These are phyloP conservation scores for Chalciporus pseudorubinellus DNA, from an alignment of 768 basidiomycete species.

Conservation along the genomic window DNA sequence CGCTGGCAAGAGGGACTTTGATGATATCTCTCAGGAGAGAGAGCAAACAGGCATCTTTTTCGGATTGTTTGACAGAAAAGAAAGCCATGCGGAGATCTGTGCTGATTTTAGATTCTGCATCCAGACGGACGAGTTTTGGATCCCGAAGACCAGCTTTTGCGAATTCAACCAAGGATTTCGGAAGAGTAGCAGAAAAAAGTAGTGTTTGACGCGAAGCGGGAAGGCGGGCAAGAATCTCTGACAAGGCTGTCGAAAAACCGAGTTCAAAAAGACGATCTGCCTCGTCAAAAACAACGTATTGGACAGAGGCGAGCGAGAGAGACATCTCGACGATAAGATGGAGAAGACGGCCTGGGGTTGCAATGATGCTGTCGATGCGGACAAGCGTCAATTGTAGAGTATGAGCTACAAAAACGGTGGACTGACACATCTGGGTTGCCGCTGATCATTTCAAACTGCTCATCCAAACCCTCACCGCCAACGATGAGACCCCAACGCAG, in stretches of 20 bases:
- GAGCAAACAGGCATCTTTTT: constrained; percentile 92
- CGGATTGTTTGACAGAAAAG: constrained; percentile 85
- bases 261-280: constrained; percentile 98
- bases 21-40: constrained; percentile 85
- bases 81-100: constrained; percentile 92
- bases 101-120: constrained; percentile 95
- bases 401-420: background rate
- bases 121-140: constrained; percentile 93
- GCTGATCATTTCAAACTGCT: constrained; percentile 94
- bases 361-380: constrained; percentile 70
- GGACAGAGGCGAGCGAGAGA: constrained; percentile 79
- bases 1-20: constrained; percentile 61
- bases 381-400: constrained; percentile 11
- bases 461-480: constrained; percentile 92
- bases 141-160: constrained; percentile 95
- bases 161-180: constrained; percentile 94
- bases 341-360: constrained; percentile 96
- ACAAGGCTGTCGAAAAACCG: constrained; percentile 91
- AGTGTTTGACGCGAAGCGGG: constrained; percentile 87
- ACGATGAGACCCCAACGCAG: constrained; percentile 93
- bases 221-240: constrained; percentile 88
- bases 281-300: constrained; percentile 95
- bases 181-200: constrained; percentile 94
- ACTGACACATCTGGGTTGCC: constrained; percentile 94
- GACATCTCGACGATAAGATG: constrained; percentile 98